Evolutionary conservation across 108 stramenopile species (phyloP).

Genomic region (Pseudonitzschia delicatissima): DNA sequence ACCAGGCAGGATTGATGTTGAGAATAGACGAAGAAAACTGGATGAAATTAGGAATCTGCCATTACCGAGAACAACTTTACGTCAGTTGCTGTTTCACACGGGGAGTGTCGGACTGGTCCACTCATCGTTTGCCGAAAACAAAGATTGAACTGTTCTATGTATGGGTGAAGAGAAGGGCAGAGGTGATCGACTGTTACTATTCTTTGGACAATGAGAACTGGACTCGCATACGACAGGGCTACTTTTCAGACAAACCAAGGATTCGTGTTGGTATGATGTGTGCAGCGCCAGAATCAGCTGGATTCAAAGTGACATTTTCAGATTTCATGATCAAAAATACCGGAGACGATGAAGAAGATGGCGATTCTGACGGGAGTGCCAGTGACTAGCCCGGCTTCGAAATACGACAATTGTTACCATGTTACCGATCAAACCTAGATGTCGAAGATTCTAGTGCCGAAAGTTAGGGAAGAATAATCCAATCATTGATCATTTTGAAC

Average conservation of each 20-base stretch:
- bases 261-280: conserved; percentile 39
- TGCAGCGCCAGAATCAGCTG: conserved; percentile 38
- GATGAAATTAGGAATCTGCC: conserved; percentile 36
- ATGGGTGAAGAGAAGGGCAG: conserved; percentile 33
- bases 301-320: conserved; percentile 33
- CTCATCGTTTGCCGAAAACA: conserved; percentile 29
- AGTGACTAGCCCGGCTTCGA: no score
- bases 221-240: conserved; percentile 35
- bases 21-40: conserved; percentile 42
- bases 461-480: no score
- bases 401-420: no score
- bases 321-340: conserved; percentile 38
- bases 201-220: conserved; percentile 42
- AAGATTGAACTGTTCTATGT: conserved; percentile 34
- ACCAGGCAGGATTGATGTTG: conserved; percentile 51
- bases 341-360: conserved; percentile 28
- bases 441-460: no score
- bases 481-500: no score
- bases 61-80: conserved; percentile 35
- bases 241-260: conserved; percentile 34
- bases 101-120: conserved; percentile 48
- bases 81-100: conserved; percentile 42
- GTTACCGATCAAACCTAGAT: no score
- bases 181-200: conserved; percentile 35
- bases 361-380: no score